Percentiles rank a stretch among this genome's conserved stretches.
These are phyloP conservation scores for Tetraselmis chui DNA, from an alignment of 139 green algal species.

Conservation along the genomic window DNA sequence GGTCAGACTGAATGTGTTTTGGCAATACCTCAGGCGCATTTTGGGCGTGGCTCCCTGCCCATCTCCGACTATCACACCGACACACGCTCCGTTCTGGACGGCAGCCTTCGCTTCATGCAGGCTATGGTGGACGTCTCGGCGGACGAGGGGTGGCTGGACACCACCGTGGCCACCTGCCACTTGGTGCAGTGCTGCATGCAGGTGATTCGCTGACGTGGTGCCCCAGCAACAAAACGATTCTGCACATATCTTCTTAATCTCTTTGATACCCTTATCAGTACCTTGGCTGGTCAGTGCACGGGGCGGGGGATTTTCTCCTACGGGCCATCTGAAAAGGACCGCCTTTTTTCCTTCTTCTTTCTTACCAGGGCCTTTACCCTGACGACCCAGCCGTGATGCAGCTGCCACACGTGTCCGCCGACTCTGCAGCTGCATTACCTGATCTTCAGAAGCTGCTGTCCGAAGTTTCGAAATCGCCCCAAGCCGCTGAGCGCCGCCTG, in stretches of 20 bases:
- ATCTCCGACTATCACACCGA: slow-evolving; percentile 95
- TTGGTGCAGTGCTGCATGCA: slow-evolving; percentile 86
- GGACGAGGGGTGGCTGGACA: slow-evolving; percentile 73
- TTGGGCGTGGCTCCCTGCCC: slow-evolving; percentile 67
- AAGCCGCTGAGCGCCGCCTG: slow-evolving; percentile 15
- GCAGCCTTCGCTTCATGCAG: slow-evolving; percentile 80
- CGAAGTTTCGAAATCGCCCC: not conserved
- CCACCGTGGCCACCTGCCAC: slow-evolving; percentile 62
- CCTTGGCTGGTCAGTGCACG: no score
- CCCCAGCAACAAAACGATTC: slow-evolving; percentile 9
- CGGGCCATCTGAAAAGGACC: no score
- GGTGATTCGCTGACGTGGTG: slow-evolving; percentile 28
- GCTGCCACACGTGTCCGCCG: slow-evolving; percentile 60
- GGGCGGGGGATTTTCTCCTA: no score
- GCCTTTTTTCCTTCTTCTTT: no score
- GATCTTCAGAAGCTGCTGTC: not conserved
- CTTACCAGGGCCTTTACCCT: slow-evolving; percentile 71
- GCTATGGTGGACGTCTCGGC: slow-evolving; percentile 84
- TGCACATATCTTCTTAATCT: slow-evolving; percentile 1
- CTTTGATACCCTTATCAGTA: no score
- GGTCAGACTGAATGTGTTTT: no score
- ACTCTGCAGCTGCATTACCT: slow-evolving; percentile 24
- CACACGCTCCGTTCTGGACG: slow-evolving; percentile 87
- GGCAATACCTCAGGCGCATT: slow-evolving; percentile 84
- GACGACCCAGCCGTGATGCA: slow-evolving; percentile 60